A percentile compares a stretch with the other conserved stretches of the same genome.
Evolutionary conservation across 768 basidiomycete genomes (phyloP).

Genomic region (Tricholoma saponaceum): DNA sequence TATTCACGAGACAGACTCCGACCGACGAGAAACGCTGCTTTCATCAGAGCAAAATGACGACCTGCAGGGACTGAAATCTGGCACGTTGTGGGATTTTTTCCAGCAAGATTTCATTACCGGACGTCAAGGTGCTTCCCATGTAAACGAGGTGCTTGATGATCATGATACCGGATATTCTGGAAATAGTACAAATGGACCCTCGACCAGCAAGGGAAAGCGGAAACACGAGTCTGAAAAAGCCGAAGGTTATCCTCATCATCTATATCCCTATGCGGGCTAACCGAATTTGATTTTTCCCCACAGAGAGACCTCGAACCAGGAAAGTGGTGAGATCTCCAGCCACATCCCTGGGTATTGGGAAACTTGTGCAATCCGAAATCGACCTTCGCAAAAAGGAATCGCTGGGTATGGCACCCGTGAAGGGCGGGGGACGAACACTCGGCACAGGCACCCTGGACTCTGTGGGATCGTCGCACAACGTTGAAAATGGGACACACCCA

Average conservation of each 20-base stretch:
- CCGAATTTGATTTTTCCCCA: not conserved
- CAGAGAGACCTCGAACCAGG: not conserved
- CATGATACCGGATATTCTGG: not conserved
- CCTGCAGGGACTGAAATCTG: slow-evolving; percentile 36
- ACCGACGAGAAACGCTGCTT: slow-evolving; percentile 49
- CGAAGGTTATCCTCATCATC: not conserved
- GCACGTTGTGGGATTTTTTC: slow-evolving; percentile 39
- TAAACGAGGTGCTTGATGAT: slow-evolving; percentile 16
- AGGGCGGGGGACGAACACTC: slow-evolving; percentile 22
- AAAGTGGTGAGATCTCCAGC: not conserved
- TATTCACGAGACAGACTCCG: slow-evolving; percentile 37
- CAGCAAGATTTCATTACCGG: slow-evolving; percentile 49
- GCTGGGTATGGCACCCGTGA: slow-evolving; percentile 35
- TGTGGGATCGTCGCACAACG: slow-evolving; percentile 6
- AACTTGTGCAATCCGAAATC: slow-evolving; percentile 41
- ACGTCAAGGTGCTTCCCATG: slow-evolving; percentile 2
- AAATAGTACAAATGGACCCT: not conserved
- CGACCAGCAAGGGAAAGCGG: slow-evolving; percentile 9
- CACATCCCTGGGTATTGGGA: slow-evolving; percentile 24
- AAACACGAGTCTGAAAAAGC: slow-evolving; percentile 5
- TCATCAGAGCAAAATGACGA: slow-evolving; percentile 42
- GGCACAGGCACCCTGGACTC: slow-evolving; percentile 10
- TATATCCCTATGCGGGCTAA: not conserved
- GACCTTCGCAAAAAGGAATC: slow-evolving; percentile 40
- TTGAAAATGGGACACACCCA: not conserved